Conservation (phyloP, 2,329 filamentous ascomycete genomes). For the Beauveria caledonica region DNA sequence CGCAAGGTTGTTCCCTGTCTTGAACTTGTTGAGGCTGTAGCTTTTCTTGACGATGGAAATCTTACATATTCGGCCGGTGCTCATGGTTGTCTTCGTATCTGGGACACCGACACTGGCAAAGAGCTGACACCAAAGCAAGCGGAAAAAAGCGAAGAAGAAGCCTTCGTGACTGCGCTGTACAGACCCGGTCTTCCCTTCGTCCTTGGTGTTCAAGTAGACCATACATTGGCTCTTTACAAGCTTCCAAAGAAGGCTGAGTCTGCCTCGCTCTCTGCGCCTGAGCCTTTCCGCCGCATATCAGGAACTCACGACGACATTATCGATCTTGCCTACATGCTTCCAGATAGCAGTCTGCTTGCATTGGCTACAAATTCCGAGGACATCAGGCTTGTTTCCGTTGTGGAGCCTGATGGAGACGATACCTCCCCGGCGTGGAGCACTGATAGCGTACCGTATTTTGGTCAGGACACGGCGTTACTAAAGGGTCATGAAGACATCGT, state of each 20-base stretch:
- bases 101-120: conserved; percentile 67
- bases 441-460: conserved; percentile 57
- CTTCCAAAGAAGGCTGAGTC: conserved; percentile 32
- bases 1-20: conserved; percentile 74
- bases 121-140: conserved; percentile 72
- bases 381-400: conserved; percentile 73
- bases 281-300: conserved; percentile 69
- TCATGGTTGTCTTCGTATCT: conserved; percentile 73
- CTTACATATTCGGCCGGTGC: conserved; percentile 79
- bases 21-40: conserved; percentile 76
- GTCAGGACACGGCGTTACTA: conserved; percentile 77
- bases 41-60: conserved; percentile 64
- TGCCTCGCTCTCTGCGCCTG: conserved; percentile 29
- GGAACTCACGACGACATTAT: conserved; percentile 98
- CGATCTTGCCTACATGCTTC: conserved; percentile 78
- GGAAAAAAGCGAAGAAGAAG: conserved; percentile 50
- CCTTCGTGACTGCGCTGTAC: conserved; percentile 65
- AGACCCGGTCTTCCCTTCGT: conserved; percentile 59
- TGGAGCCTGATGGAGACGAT: conserved; percentile 25
- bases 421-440: conserved; percentile 17
- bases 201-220: conserved; percentile 79
- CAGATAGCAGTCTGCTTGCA: conserved; percentile 73
- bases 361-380: conserved; percentile 94
- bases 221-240: conserved; percentile 71
- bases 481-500: conserved; percentile 94